A percentile compares a stretch with the other conserved stretches of the same genome.
phyloP scores from a whole-genome alignment of 2,329 filamentous ascomycete species.

The Penicillium italicum region DNA sequence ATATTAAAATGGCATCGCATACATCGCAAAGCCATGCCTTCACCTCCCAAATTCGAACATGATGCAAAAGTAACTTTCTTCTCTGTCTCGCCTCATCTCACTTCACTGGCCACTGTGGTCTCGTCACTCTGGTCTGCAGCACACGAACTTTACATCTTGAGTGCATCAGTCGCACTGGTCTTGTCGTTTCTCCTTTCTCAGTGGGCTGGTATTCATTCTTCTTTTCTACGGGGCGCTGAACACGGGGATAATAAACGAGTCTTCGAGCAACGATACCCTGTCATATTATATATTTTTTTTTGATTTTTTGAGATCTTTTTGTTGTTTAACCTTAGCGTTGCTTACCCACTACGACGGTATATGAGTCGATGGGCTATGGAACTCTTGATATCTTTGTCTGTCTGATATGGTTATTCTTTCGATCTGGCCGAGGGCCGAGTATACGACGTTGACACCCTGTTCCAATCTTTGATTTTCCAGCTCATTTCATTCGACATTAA shows the following conservation, averaged over 20 bases:
- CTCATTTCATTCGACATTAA: not conserved
- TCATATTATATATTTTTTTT: constrained; percentile 24
- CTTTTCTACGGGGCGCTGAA: constrained; percentile 29
- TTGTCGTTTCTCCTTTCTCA: constrained; percentile 11
- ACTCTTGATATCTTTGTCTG: constrained; percentile 16
- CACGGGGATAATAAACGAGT: constrained; percentile 43
- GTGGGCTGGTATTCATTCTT: constrained; percentile 16
- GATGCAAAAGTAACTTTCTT: not conserved
- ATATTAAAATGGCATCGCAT: constrained; percentile 40
- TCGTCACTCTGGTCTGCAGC: constrained; percentile 7
- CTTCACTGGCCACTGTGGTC: not conserved
- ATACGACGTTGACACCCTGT: constrained; percentile 23
- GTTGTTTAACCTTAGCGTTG: constrained; percentile 20
- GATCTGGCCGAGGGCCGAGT: constrained; percentile 16
- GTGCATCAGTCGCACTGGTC: not conserved
- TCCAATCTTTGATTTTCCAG: constrained; percentile 5
- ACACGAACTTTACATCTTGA: constrained; percentile 1
- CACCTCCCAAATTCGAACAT: not conserved
- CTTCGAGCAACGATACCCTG: constrained; percentile 42
- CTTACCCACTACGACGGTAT: constrained; percentile 22
- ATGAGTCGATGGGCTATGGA: constrained; percentile 21
- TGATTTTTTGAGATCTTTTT: constrained; percentile 11
- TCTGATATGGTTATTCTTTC: constrained; percentile 8
- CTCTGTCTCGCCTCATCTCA: not conserved
- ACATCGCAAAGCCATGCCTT: not conserved